Evolutionary conservation across 2,329 filamentous ascomycete genomes (phyloP).

Genomic region (Onygenales sp.): DNA sequence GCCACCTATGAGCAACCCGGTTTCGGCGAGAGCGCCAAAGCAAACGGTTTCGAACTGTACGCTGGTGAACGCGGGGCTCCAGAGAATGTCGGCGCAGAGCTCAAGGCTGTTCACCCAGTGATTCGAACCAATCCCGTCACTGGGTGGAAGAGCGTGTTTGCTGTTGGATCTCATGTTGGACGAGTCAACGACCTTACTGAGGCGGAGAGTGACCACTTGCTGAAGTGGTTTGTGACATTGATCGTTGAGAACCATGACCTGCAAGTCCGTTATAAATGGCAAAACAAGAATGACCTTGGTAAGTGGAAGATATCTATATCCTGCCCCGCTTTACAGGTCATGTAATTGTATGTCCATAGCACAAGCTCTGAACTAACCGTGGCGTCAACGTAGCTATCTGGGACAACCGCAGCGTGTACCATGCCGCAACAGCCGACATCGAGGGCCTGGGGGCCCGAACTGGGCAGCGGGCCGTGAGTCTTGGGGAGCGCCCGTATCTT

Average conservation of each 20-base stretch:
- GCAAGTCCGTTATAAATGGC: slow-evolving; percentile 31
- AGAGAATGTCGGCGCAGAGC: slow-evolving; percentile 45
- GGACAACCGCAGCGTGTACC: slow-evolving; percentile 50
- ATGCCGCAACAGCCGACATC: slow-evolving; percentile 47
- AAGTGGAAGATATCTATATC: slow-evolving; percentile 3
- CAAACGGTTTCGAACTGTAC: slow-evolving; percentile 22
- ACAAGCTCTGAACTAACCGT: neutral
- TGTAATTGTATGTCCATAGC: too few relatives aligned
- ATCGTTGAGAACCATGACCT: slow-evolving; percentile 34
- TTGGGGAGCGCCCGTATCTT: slow-evolving; percentile 47
- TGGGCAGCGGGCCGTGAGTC: slow-evolving; percentile 42
- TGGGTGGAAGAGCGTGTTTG: slow-evolving; percentile 31
- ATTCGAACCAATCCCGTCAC: slow-evolving; percentile 45
- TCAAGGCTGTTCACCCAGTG: slow-evolving; percentile 37
- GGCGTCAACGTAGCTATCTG: slow-evolving; percentile 38
- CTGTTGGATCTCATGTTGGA: slow-evolving; percentile 21
- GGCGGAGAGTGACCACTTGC: slow-evolving; percentile 23
- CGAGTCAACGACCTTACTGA: slow-evolving; percentile 24
- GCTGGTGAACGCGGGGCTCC: slow-evolving; percentile 39
- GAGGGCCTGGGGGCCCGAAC: slow-evolving; percentile 38
- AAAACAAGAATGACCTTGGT: slow-evolving; percentile 34
- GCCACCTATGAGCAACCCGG: slow-evolving; percentile 23
- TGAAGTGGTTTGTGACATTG: slow-evolving; percentile 26
- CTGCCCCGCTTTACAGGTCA: neutral
- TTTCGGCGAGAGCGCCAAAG: slow-evolving; percentile 23